phyloP scores from a whole-genome alignment of 495 filamentous ascomycete genomes.

The Aspergillus coremiiformis region DNA sequence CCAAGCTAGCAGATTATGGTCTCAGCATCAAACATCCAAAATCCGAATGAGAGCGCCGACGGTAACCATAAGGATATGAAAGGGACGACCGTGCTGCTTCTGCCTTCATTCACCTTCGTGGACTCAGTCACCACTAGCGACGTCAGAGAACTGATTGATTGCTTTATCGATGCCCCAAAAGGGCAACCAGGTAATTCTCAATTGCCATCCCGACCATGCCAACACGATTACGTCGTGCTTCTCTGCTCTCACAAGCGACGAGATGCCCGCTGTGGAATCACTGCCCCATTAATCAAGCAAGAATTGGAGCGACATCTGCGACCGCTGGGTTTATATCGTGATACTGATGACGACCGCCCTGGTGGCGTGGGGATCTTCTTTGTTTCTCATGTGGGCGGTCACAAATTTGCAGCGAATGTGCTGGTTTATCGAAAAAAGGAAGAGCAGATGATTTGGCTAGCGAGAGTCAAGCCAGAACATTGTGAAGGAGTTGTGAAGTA shows the following conservation, averaged over 20 bases:
- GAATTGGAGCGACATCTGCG: conserved; percentile 87
- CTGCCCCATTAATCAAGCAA: conserved; percentile 73
- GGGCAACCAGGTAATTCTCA: conserved; percentile 20
- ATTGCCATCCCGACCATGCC: conserved; percentile 53
- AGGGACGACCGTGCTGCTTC: conserved; percentile 71
- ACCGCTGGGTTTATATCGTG: conserved; percentile 75
- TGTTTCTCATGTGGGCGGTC: conserved; percentile 89
- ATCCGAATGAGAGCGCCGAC: conserved; percentile 43
- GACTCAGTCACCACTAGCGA: conserved; percentile 67
- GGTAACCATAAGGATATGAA: conserved; percentile 31
- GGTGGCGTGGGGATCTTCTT: conserved; percentile 92
- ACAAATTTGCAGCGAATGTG: conserved; percentile 89
- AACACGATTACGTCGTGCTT: conserved; percentile 80
- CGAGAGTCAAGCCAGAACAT: conserved; percentile 77
- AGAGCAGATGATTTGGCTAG: conserved; percentile 88
- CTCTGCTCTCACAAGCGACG: conserved; percentile 87
- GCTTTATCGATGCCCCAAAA: conserved; percentile 62
- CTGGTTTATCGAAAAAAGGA: conserved; percentile 72
- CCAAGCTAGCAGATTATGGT: conserved; percentile 67
- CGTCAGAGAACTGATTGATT: conserved; percentile 59
- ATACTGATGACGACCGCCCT: conserved; percentile 72
- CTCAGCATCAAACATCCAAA: conserved; percentile 80
- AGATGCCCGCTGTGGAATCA: conserved; percentile 90
- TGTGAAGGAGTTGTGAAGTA: conserved; percentile 88
- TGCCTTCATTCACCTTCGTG: conserved; percentile 79